Base-by-base conservation (phyloP, 2,329 filamentous ascomycete genomes). In the Fusarium pininemorale region DNA sequence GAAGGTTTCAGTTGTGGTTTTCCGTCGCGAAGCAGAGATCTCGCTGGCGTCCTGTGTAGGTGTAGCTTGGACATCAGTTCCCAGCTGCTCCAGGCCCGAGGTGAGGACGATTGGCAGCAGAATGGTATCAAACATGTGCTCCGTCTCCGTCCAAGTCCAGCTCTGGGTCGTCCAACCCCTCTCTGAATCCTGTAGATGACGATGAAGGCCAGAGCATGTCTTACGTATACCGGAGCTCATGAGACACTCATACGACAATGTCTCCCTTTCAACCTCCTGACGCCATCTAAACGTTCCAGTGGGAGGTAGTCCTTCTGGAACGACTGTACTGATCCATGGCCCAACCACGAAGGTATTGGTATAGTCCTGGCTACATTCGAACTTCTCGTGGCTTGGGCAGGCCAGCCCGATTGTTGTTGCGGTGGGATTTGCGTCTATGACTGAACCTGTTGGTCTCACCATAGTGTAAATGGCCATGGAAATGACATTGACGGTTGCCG, bases 261-360 rank as follows among this genome's bases (percentile, higher is more conserved):
- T 7, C 18, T 38, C 32, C 20, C 18, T 28, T 13, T 54, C 51
- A 13, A 16, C 2, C 6, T 28, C 51, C 3, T 2, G 28, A 24
- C 3, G 3, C 47, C 35, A 67, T 9, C 41, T 47, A 28, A 67
- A 67, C 12, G 30, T 42, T 12, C 65, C 65, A 4, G 35, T 67
- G 7, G 41, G 41, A 7, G 63, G 50, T 4, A 45, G 14, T 5
- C 63, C 65, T 7, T 44, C 15, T 32, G 45, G 30, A 13, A 68
- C 35, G 7, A 56, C 30, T 14, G 44, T 61, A 22, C 48, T 58
- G 16, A 30, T 28, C 63, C 65, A 68, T 18, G 65, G 63, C 6
- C 65, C 65, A 3, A 68, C 22, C 6, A 68, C 42, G 14, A 66
- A 35, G 5, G 63, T 66, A 18, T 66, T 57, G 37, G 38, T 65